Percentiles rank a stretch among this genome's conserved stretches.
These are phyloP conservation scores for Candida albicans DNA, from an alignment of 1,139 yeast genomes.

Conservation along the genomic window DNA sequence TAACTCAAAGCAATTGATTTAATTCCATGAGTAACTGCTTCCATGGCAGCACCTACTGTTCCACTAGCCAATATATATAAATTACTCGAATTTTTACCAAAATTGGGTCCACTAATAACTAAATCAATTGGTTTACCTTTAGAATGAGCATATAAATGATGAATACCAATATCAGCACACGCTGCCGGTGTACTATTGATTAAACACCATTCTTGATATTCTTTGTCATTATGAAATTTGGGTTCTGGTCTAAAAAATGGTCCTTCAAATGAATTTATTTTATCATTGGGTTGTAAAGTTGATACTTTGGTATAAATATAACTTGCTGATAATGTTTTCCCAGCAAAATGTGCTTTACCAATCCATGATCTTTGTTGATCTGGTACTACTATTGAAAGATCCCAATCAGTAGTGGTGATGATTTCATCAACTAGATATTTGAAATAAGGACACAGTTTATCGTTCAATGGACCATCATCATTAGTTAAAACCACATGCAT, in stretches of 20 bases:
- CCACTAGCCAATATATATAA: constrained; percentile 89
- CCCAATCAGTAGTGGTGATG: constrained; percentile 70
- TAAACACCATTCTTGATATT: constrained; percentile 76
- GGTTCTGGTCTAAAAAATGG: constrained; percentile 58
- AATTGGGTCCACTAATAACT: constrained; percentile 92
- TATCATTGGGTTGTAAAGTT: constrained; percentile 26
- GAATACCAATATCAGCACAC: constrained; percentile 86
- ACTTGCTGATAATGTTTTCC: constrained; percentile 65
- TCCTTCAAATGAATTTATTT: constrained; percentile 58
- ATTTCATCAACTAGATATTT: constrained; percentile 78
- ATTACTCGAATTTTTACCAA: constrained; percentile 90
- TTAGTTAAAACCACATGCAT: constrained; percentile 67
- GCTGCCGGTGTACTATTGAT: constrained; percentile 95
- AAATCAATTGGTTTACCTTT: constrained; percentile 67
- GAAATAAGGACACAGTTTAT: constrained; percentile 79
- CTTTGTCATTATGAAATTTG: constrained; percentile 24
- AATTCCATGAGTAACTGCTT: constrained; percentile 78
- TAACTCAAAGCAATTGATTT: constrained; percentile 80
- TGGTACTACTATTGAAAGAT: constrained; percentile 81
- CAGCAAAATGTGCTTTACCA: constrained; percentile 96
- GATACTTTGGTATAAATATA: constrained; percentile 57
- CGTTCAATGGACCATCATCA: constrained; percentile 94
- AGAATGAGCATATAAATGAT: constrained; percentile 57
- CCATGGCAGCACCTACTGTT: constrained; percentile 98
- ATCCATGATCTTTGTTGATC: constrained; percentile 87